Evolutionary conservation across 805 yeast genomes (phyloP).

Genomic region (Wickerhamiella kurtzmanii): DNA sequence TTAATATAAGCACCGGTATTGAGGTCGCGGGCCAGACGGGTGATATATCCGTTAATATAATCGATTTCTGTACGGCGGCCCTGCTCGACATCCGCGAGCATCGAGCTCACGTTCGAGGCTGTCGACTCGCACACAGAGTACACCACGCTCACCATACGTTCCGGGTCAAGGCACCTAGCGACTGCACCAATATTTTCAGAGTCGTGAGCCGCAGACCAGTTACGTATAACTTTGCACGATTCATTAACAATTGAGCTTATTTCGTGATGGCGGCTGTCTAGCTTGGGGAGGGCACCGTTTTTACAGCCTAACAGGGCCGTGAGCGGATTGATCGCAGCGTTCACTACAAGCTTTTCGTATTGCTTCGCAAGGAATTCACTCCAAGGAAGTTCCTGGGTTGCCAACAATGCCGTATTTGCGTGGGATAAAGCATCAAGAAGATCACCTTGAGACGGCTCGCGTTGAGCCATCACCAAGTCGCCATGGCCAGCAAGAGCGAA

Average conservation of each 20-base stretch:
- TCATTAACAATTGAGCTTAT: slow-evolving; percentile 35
- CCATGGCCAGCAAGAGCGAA: slow-evolving; percentile 65
- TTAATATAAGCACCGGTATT: slow-evolving; percentile 35
- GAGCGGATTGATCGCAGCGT: slow-evolving; percentile 71
- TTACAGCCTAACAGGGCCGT: slow-evolving; percentile 65
- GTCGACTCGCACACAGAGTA: slow-evolving; percentile 34
- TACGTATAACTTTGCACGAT: slow-evolving; percentile 31
- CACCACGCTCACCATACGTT: slow-evolving; percentile 28
- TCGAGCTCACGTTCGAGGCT: slow-evolving; percentile 49
- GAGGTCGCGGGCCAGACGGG: slow-evolving; percentile 36
- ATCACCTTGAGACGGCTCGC: background rate
- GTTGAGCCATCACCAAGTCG: slow-evolving; percentile 27
- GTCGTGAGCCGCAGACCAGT: slow-evolving; percentile 15
- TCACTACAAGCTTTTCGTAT: slow-evolving; percentile 62
- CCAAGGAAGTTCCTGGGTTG: slow-evolving; percentile 20
- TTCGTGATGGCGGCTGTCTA: slow-evolving; percentile 25
- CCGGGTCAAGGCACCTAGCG: slow-evolving; percentile 10
- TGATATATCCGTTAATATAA: slow-evolving; percentile 72
- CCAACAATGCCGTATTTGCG: slow-evolving; percentile 4
- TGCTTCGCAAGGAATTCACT: slow-evolving; percentile 45
- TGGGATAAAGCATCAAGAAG: slow-evolving; percentile 1
- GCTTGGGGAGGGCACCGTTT: slow-evolving; percentile 57
- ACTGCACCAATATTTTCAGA: slow-evolving; percentile 1
- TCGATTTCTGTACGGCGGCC: slow-evolving; percentile 60
- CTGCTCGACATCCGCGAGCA: slow-evolving; percentile 52